Conservation (phyloP, 208 protist species). For the Acanthamoeba culbertsoni region DNA sequence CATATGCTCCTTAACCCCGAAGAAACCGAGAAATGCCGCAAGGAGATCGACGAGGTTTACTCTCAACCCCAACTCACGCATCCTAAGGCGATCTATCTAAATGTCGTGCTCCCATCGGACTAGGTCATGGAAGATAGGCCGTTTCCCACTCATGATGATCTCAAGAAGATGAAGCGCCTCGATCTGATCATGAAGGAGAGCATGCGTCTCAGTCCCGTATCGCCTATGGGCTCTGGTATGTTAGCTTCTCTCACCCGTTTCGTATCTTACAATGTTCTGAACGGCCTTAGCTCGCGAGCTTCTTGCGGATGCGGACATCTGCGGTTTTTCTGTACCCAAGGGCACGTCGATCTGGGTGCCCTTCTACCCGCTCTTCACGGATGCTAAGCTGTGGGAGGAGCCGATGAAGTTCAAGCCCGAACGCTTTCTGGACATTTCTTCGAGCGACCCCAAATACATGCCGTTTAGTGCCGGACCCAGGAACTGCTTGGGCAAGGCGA, state of each 20-base stretch:
- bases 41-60: background rate
- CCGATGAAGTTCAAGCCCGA: background rate
- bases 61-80: too few species aligned
- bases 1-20: background rate
- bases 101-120: background rate
- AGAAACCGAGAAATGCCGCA: background rate
- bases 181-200: slow-evolving; percentile 5
- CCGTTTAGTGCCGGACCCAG: background rate
- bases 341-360: background rate
- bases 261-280: background rate
- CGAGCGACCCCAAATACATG: slow-evolving; percentile 15
- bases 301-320: background rate
- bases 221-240: background rate
- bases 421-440: background rate
- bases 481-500: background rate
- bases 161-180: background rate
- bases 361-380: slow-evolving; percentile 18
- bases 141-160: background rate
- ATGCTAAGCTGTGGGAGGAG: background rate
- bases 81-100: too few species aligned
- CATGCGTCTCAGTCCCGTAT: background rate
- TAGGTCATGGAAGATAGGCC: background rate
- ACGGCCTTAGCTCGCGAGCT: background rate
- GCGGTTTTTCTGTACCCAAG: background rate
- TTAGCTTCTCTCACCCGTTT: background rate